A percentile compares a stretch with the other conserved stretches of the same genome.
These are phyloP conservation scores for Chloroidium sp. DNA, from an alignment of 163 green algal species.

Conservation along the genomic window DNA sequence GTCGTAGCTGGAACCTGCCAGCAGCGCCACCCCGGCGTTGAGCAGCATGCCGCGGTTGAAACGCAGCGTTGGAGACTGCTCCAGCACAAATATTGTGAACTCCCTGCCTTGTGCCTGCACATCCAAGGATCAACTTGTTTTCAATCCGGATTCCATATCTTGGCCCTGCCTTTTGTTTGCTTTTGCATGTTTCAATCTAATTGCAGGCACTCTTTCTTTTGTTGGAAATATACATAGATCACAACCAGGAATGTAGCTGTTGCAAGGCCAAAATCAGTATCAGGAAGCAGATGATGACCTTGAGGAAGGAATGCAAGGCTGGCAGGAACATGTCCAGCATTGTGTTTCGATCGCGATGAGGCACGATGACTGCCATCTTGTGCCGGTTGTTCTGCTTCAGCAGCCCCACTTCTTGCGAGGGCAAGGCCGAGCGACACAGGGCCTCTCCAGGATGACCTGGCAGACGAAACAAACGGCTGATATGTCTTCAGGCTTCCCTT, in stretches of 20 bases:
- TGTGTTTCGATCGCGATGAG: constrained; percentile 6
- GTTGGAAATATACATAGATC: background rate
- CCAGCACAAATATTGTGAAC: constrained; percentile 16
- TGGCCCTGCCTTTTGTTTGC: background rate
- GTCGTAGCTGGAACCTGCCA: constrained; percentile 9
- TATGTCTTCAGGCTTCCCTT: no score
- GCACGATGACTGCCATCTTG: constrained; percentile 16
- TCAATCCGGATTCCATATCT: background rate
- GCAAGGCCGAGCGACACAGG: no score
- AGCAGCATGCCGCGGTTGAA: constrained; percentile 22
- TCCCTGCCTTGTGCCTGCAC: constrained; percentile 9
- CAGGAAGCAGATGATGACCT: background rate
- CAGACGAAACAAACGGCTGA: no score
- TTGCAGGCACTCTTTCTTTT: background rate
- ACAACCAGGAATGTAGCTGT: background rate
- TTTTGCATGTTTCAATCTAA: background rate
- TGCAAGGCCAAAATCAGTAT: background rate
- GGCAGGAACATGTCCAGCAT: constrained; percentile 6
- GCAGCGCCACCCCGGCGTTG: constrained; percentile 13
- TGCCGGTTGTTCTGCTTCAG: background rate
- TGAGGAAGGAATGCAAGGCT: constrained; percentile 4
- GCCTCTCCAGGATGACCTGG: no score
- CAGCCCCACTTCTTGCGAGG: background rate
- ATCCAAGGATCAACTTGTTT: background rate
- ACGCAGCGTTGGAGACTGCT: constrained; percentile 9